Conservation (phyloP, 495 filamentous ascomycete species). For the Neurospora tetrasperma region DNA sequence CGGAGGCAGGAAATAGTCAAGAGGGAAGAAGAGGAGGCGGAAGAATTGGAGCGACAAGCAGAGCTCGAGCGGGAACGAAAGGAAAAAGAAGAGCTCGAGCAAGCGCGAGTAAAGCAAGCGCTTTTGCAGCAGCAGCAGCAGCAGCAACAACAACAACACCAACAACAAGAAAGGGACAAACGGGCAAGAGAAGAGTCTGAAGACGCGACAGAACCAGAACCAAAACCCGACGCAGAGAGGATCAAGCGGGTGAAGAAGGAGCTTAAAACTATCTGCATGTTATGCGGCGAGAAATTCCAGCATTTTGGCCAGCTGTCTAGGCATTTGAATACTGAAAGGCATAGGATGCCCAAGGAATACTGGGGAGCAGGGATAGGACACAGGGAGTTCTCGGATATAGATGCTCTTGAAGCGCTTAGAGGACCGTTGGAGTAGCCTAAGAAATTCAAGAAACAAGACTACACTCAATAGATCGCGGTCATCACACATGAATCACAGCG, state of each 20-base stretch:
- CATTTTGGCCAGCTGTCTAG: neutral
- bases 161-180: neutral
- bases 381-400: neutral
- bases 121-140: neutral
- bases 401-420: neutral
- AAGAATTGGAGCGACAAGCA: neutral
- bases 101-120: neutral
- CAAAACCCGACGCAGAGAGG: neutral
- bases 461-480: no score
- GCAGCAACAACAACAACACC: neutral
- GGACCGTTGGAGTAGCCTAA: no score
- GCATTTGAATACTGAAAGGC: neutral
- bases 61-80: no score
- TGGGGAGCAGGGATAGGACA: neutral
- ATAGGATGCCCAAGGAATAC: neutral
- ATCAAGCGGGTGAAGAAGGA: neutral
- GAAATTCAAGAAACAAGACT: no score
- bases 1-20: neutral
- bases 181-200: neutral
- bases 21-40: neutral
- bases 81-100: neutral
- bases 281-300: neutral
- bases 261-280: neutral
- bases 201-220: neutral
- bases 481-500: no score